Evolutionary conservation across 768 basidiomycete species (phyloP).

Genomic region (Leccinum longicurvipes): DNA sequence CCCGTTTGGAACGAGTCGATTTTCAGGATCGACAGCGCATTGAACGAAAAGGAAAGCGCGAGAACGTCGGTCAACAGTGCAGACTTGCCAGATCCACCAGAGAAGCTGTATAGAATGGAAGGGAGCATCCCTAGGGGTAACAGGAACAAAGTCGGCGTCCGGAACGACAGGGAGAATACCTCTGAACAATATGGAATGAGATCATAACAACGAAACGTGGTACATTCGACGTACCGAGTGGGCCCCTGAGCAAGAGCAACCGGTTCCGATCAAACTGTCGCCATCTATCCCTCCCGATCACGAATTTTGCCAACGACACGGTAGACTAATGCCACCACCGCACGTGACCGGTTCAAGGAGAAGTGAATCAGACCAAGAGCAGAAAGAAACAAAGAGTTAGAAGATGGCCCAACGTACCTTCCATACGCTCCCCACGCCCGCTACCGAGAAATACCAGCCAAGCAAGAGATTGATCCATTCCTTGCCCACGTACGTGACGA

Average conservation of each 20-base stretch:
- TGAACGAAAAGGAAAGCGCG: constrained; percentile 76
- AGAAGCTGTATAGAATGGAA: constrained; percentile 59
- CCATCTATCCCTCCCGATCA: constrained; percentile 55
- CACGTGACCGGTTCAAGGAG: neutral
- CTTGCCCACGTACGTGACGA: constrained; percentile 73
- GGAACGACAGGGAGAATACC: constrained; percentile 41
- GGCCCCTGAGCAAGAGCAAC: constrained; percentile 44
- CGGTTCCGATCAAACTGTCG: constrained; percentile 48
- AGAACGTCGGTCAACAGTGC: constrained; percentile 74
- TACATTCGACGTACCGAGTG: constrained; percentile 37
- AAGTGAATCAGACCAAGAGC: neutral
- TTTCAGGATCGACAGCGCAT: constrained; percentile 73
- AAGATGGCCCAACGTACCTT: constrained; percentile 37
- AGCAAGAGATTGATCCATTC: constrained; percentile 83
- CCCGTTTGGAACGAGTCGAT: constrained; percentile 91
- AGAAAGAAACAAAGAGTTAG: neutral
- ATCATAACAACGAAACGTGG: neutral
- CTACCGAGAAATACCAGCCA: constrained; percentile 69
- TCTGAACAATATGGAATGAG: constrained; percentile 28
- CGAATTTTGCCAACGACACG: constrained; percentile 47
- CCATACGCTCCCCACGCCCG: constrained; percentile 66
- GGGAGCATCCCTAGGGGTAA: constrained; percentile 62
- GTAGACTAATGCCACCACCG: constrained; percentile 37
- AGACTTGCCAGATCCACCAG: constrained; percentile 46
- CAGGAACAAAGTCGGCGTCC: constrained; percentile 55